phyloP scores from a whole-genome alignment of 768 basidiomycete genomes.

The Coprinopsis marcescibilis region DNA sequence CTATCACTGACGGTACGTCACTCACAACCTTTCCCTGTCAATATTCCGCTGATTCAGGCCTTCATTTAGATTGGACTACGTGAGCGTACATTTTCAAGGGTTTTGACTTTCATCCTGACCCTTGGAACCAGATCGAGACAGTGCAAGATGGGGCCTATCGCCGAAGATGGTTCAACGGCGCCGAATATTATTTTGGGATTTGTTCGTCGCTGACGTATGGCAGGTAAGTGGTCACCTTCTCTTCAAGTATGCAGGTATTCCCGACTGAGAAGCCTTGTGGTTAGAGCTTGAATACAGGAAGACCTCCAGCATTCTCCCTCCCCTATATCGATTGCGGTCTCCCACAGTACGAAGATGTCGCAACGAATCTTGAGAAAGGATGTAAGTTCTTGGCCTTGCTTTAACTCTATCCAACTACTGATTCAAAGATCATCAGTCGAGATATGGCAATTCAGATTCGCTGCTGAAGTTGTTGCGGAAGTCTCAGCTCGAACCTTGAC shows the following conservation, averaged over 20 bases:
- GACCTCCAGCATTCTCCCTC: constrained; percentile 63
- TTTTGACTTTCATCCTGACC: neutral
- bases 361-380: constrained; percentile 24
- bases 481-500: constrained; percentile 57
- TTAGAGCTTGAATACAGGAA: constrained; percentile 64
- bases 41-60: neutral
- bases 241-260: neutral
- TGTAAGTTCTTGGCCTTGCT: constrained; percentile 22
- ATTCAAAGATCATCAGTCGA: constrained; percentile 35
- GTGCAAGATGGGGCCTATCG: constrained; percentile 57
- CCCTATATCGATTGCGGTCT: constrained; percentile 64
- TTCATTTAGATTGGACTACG: constrained; percentile 55
- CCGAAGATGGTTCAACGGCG: constrained; percentile 59
- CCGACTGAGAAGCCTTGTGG: neutral
- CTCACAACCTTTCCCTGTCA: too few relatives aligned
- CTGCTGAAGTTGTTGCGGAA: constrained; percentile 58
- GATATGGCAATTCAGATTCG: constrained; percentile 59
- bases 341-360: constrained; percentile 37
- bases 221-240: constrained; percentile 35
- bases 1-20: constrained; percentile 57
- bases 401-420: neutral
- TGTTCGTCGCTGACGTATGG: constrained; percentile 69
- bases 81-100: constrained; percentile 29
- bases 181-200: constrained; percentile 71
- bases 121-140: constrained; percentile 51